Base-by-base conservation (phyloP, 768 basidiomycete genomes). In the Tricholoma saponaceum region DNA sequence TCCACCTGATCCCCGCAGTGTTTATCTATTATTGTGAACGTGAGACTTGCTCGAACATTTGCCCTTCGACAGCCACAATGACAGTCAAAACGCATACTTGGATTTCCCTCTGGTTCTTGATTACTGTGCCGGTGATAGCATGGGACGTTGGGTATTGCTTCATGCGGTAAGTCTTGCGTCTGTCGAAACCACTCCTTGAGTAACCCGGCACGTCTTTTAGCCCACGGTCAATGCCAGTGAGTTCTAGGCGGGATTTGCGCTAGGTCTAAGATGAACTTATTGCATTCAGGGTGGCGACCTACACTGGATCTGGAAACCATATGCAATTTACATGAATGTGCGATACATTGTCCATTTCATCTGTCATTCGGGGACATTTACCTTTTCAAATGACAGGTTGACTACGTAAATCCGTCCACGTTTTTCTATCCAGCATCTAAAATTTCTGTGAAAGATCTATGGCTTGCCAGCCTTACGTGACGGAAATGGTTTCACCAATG, bases 231-330 rank as follows among this genome's bases (percentile, higher is more conserved):
- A 90, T 95, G 86, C 75, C 74, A 62, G 79, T 79, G 62, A 46
- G 66, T 53, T 25, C 14, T 4, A 12, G 43, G 28, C 13, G n/a
- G 20, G 9, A 20, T 49, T 41, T 37, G 49, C 10, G 10, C 18
- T 39, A 13, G 30, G 30, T 6, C 16, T n/a, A 18, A 43, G 23
- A 25, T 26, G 50, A 30, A 51, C 47, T 35, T 22, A 49, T 23
- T 33, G n/a, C 44, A 35, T 30, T 51, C 47, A 81, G 77, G 92
- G 90, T 0, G 94, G 94, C 2, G 92, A 95, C 70, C 76, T 95
- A 47, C 89, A 94, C 64, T 95, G 92, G 93, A 81, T 95, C 44
- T 96, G 93, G 94, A 76, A 80, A 58, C 92, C 92, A 2, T 95
- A 95, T 66, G 80, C 77, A 23, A 58, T 89, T 28, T 93, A 92